Conservation (phyloP, 257 asterid genomes). For the Linaria vulgaris region DNA sequence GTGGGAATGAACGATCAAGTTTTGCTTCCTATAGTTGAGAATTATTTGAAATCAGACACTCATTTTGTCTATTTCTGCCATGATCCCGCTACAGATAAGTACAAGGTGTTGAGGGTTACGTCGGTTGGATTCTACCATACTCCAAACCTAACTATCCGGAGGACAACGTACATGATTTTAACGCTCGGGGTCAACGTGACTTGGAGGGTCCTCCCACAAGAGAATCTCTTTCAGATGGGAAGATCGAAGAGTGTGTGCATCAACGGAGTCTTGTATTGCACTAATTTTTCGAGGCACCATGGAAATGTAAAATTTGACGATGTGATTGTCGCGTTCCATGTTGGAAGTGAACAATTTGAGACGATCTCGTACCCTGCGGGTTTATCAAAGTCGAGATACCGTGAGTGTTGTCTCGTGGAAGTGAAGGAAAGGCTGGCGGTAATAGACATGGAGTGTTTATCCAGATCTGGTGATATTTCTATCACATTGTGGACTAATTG, state of each 20-base stretch:
- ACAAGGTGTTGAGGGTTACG: background rate
- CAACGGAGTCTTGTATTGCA: constrained; percentile 4
- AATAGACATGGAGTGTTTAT: background rate
- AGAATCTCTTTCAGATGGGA: background rate
- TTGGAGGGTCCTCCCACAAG: background rate
- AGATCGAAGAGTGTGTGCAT: background rate
- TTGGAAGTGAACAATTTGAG: background rate
- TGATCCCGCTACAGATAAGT: background rate
- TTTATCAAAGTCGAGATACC: background rate
- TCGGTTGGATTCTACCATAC: background rate
- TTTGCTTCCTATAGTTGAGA: background rate
- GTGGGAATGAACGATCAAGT: background rate
- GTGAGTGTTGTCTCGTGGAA: background rate
- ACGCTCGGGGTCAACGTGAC: background rate
- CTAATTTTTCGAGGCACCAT: background rate
- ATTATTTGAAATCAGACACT: too few species aligned
- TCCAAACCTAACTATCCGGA: background rate
- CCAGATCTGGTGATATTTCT: background rate
- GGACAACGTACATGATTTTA: background rate
- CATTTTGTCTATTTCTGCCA: background rate
- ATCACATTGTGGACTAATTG: background rate
- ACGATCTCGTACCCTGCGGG: background rate
- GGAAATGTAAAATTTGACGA: background rate
- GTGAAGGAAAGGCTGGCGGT: background rate
- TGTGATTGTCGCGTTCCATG: background rate